These are phyloP conservation scores for Trichosporon faecale DNA, from an alignment of 1,284 basidiomycete species.

Conservation along the genomic window DNA sequence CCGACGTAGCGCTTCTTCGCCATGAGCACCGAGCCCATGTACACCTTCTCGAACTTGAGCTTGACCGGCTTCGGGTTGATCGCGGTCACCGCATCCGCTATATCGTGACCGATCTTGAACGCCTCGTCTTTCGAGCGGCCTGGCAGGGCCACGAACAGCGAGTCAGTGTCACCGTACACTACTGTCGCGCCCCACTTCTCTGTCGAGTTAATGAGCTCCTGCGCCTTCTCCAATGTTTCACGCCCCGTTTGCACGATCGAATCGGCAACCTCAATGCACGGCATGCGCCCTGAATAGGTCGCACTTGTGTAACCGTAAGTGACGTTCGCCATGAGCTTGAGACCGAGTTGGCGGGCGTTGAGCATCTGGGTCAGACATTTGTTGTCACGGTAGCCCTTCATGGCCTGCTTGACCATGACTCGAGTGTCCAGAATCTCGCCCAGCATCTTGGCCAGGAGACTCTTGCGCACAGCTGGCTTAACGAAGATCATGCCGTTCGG, in stretches of 20 bases:
- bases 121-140: slow-evolving; percentile 91
- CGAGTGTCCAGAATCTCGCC: slow-evolving; percentile 90
- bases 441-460: slow-evolving; percentile 86
- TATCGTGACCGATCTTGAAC: slow-evolving; percentile 86
- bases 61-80: slow-evolving; percentile 88
- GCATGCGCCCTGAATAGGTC: slow-evolving; percentile 93
- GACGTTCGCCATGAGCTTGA: slow-evolving; percentile 81
- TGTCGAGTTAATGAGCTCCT: slow-evolving; percentile 72
- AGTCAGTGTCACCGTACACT: slow-evolving; percentile 98
- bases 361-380: slow-evolving; percentile 71
- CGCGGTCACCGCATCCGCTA: slow-evolving; percentile 79
- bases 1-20: slow-evolving; percentile 98
- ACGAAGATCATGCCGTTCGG: slow-evolving; percentile 95
- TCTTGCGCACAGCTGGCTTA: slow-evolving; percentile 77
- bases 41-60: slow-evolving; percentile 98
- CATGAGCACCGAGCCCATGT: slow-evolving; percentile 85
- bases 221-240: slow-evolving; percentile 93
- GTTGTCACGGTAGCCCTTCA: slow-evolving; percentile 75
- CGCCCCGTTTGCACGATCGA: slow-evolving; percentile 95
- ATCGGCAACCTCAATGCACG: slow-evolving; percentile 95
- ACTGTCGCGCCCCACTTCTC: slow-evolving; percentile 84
- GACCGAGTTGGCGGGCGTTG: slow-evolving; percentile 80
- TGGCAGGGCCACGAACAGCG: slow-evolving; percentile 82
- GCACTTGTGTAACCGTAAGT: slow-evolving; percentile 95
- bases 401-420: slow-evolving; percentile 94